Evolutionary conservation across 257 asterid species (phyloP), one percentile per base, ranked within the genome.

Genomic region (Apocynum venetum): DNA sequence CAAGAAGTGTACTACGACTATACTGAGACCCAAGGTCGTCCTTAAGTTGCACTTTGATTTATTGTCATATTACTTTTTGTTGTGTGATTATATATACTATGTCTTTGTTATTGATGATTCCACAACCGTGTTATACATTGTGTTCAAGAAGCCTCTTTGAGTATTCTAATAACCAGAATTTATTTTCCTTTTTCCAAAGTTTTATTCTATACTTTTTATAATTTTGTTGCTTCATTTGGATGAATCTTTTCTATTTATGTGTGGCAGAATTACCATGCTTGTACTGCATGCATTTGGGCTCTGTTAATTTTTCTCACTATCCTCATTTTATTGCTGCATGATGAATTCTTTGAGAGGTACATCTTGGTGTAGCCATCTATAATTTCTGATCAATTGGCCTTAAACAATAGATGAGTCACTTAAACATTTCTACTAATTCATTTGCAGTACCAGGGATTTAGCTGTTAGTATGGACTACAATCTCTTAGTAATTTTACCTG

Each of bases 1-100:
- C 96, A 8, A 84, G 88, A 80, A 86, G 89, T 56, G 92, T 89
- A 36, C 86, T 92, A 78, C 83, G 91, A 51, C 86, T 91, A 77
- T 90, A 90, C 85, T 88, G 86, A 87, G 79, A 74, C 82, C 83
- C 78, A 82, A 83, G 88, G 87, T 68, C 73, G 53, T 83, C 87
- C 75, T 80, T 44, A 40, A 48, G 78, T 79, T 74, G 83, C 84
- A 76, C 80, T 82, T 66, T 40, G 70, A 71, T 80, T 81, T 72
- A 14, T 36, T 71, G 72, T 83, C 73, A 78, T 25, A 57, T 81
- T 85, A 85, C 81, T 43, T 68, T 88, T 86, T 84, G 82, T 79
- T 83, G 83, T 83, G 81, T 82, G 83, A 44, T 82, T 72, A 19
- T 71, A 57, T 84, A 73, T 80, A 84, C 78, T 51, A 55, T 47